Evolutionary conservation across 306 rosid genomes (phyloP), one percentile per base, ranked within the genome.

Genomic region (Malus fusca): DNA sequence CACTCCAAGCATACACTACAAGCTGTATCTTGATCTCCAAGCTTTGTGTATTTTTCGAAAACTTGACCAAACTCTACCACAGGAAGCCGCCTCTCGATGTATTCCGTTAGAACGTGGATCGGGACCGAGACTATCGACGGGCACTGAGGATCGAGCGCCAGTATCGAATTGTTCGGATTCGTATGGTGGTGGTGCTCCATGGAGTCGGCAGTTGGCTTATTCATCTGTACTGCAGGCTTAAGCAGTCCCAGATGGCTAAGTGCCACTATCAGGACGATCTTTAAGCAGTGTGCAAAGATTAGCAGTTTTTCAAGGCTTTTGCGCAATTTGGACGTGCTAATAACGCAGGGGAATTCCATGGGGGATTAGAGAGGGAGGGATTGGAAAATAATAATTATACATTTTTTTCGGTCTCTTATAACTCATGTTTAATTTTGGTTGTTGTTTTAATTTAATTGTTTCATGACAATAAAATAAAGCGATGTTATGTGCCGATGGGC

Each of bases 1-100:
- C 74, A 44, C 18, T 77, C 64, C 79, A 78, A 72, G 75, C 88
- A 81, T 44, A 81, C 59, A 19, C 58, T 25, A 22, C 87, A 80
- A 0, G 42, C 26, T 11, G 40, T 63, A 0, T 58, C 55, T 46
- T 19, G 9, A 60, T 53, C 48, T 7, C 52, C 78, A 21, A 17
- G n/a, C 19, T 6, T 25, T 17, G 48, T 68, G 5, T 63, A 21
- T 69, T 10, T 60, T 13, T 28, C 77, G 11, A 70, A 68, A 42
- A 63, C 61, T 21, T 63, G 69, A 33, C 66, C 53, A 11, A 56
- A 75, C 31, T 75, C 71, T 1, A 52, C 43, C 2, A 81, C 75
- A 2, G 83, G 81, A 30, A 84, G 73, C 66, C 42, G 76, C 62
- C 61, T 70, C 80, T 77, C 81, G 72, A 81, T 78, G 66, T 26